Percentiles rank a stretch among this genome's conserved stretches.
phyloP scores from a whole-genome alignment of 208 protist species.

The Borovskyia barvae region DNA sequence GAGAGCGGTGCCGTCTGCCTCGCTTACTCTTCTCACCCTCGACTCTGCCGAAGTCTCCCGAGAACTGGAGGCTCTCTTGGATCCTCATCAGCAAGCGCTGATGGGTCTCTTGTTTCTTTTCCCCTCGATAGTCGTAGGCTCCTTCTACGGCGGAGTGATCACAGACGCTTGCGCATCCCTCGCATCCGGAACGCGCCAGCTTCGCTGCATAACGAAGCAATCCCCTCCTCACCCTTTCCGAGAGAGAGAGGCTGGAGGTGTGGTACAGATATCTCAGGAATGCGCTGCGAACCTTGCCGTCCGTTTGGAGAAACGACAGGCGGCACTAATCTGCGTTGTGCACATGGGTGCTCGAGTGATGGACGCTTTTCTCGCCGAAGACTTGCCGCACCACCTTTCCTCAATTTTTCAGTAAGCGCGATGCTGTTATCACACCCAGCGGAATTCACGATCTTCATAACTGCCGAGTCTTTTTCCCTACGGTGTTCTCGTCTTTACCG shows the following conservation, averaged over 20 bases:
- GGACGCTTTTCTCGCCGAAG: constrained; percentile 3
- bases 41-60: background rate
- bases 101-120: constrained; percentile 16
- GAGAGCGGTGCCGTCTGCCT: background rate
- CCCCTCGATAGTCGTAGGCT: background rate
- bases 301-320: background rate
- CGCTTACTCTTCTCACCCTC: constrained; percentile 17
- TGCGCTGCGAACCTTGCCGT: too few species aligned
- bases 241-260: too few species aligned
- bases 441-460: too few species aligned
- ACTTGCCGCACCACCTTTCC: background rate
- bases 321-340: constrained; percentile 2
- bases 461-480: too few species aligned
- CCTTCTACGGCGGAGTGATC: constrained; percentile 4
- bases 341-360: background rate
- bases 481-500: too few species aligned
- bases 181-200: background rate
- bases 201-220: background rate
- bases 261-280: too few species aligned
- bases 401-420: too few species aligned
- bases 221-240: too few species aligned
- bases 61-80: background rate
- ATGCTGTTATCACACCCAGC: too few species aligned
- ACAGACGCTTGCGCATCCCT: background rate
- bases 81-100: background rate